Evolutionary conservation across 805 yeast genomes (phyloP), one percentile per base, ranked within the genome.

Genomic region (Metschnikowia amazonensis): DNA sequence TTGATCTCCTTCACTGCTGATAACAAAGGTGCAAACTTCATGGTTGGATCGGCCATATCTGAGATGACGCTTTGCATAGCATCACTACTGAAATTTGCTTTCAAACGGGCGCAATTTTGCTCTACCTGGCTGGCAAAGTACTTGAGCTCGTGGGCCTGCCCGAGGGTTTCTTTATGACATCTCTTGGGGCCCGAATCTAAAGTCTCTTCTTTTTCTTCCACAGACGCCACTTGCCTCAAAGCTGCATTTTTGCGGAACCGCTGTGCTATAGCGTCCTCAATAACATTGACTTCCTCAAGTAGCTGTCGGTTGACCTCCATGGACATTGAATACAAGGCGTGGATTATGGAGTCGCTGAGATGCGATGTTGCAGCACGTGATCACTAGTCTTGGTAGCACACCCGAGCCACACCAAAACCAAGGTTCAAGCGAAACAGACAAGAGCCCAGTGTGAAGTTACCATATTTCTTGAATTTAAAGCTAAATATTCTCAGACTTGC

Each of bases 81-180:
- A 5, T 47, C 23, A 5, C 36, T 28, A 11, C 28, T 23, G 8
- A 47, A 32, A 2, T 18, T 37, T 5, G 36, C 39, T 4, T 40
- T 45, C 5, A 47, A 49, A 7, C 50, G 40, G 9, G 37, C 42
- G 23, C 55, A 42, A 16, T 49, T 46, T 36, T 53, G 62, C 33
- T 62, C 63, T 55, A 77, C 80, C 43, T 78, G 74, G 7, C 71
- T 65, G 3, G 76, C 53, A 43, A 89, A 77, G 34, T 60, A 51
- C 16, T 67, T 66, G 7, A 86, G 71, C 59, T 89, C 96, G 62
- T 83, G 87, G 55, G 82, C 81, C 53, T 84, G 90, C 17, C 79
- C 48, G 0, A 79, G 51, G 0, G 81, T 67, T 46, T 83, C 83
- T 49, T 77, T 72, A 14, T 62, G 64, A 0, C 81, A 66, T 50